These are phyloP conservation scores for Ciborinia camelliae DNA, from an alignment of 2,329 filamentous ascomycete genomes.

Conservation along the genomic window DNA sequence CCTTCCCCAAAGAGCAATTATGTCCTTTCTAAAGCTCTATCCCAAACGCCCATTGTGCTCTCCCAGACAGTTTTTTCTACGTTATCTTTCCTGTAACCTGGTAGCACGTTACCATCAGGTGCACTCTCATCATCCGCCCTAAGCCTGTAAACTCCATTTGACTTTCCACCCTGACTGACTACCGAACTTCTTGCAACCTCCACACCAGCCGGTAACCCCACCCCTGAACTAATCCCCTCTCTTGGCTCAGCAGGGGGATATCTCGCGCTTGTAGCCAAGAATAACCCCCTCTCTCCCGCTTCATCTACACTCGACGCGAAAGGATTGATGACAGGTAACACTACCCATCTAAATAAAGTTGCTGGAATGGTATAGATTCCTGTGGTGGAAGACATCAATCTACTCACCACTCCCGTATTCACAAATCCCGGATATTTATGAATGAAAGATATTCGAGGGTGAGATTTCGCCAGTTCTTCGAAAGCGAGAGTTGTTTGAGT, in stretches of 20 bases:
- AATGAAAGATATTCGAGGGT: conserved; percentile 44
- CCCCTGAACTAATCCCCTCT: conserved; percentile 23
- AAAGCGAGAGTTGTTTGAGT: conserved; percentile 51
- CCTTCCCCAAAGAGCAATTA: not conserved
- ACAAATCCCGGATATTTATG: conserved; percentile 41
- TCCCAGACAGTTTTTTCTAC: conserved; percentile 40
- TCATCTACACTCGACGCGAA: conserved; percentile 34
- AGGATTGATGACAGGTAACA: conserved; percentile 35
- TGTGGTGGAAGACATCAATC: conserved; percentile 28
- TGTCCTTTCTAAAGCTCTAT: conserved; percentile 31
- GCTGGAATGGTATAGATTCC: conserved; percentile 30
- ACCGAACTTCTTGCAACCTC: conserved; percentile 32
- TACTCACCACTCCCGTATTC: conserved; percentile 36
- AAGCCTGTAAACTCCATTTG: conserved; percentile 43
- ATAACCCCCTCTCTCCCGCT: conserved; percentile 42
- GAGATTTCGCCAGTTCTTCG: conserved; percentile 46
- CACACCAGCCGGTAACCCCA: conserved; percentile 24
- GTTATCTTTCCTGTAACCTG: conserved; percentile 32
- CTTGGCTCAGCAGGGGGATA: conserved; percentile 31
- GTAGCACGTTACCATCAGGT: conserved; percentile 33
- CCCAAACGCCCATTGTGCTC: conserved; percentile 40
- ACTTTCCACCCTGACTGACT: conserved; percentile 36
- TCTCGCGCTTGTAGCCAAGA: conserved; percentile 40
- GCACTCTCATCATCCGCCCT: conserved; percentile 37
- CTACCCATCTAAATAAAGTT: conserved; percentile 23